These are phyloP conservation scores for Cryptococcus sp. DNA, from an alignment of 1,284 basidiomycete species.

Conservation along the genomic window DNA sequence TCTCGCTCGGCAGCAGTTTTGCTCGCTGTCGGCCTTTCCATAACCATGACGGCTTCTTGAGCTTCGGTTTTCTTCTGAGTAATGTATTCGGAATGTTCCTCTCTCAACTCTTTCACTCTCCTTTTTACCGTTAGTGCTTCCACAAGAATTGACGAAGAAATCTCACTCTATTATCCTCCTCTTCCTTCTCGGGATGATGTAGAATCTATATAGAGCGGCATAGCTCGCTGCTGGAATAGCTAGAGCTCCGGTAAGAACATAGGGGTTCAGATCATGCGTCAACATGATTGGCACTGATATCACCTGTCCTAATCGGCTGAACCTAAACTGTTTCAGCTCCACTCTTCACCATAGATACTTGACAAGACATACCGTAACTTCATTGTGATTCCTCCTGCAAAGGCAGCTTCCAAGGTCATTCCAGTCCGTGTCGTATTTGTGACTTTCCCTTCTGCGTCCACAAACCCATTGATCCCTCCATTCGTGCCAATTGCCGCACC, in stretches of 20 bases:
- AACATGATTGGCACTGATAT: slow-evolving; percentile 57
- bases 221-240: slow-evolving; percentile 56
- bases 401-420: slow-evolving; percentile 26
- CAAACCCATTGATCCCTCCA: slow-evolving; percentile 31
- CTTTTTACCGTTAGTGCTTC: slow-evolving; percentile 4
- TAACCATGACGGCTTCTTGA: slow-evolving; percentile 53
- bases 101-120: slow-evolving; percentile 53
- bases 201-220: slow-evolving; percentile 56
- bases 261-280: slow-evolving; percentile 51
- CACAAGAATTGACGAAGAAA: neutral
- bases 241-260: slow-evolving; percentile 52
- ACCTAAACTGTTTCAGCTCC: slow-evolving; percentile 14
- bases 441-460: slow-evolving; percentile 37
- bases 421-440: slow-evolving; percentile 35
- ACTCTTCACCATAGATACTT: no score
- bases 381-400: slow-evolving; percentile 34
- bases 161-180: slow-evolving; percentile 52
- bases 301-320: slow-evolving; percentile 53
- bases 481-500: slow-evolving; percentile 37
- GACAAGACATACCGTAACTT: slow-evolving; percentile 21
- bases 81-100: slow-evolving; percentile 59
- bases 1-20: slow-evolving; percentile 46
- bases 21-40: slow-evolving; percentile 47
- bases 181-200: slow-evolving; percentile 56
- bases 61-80: slow-evolving; percentile 58